A percentile compares a stretch with the other conserved stretches of the same genome.
Conservation (phyloP, 768 basidiomycete species). For the Podaxis sp. region DNA sequence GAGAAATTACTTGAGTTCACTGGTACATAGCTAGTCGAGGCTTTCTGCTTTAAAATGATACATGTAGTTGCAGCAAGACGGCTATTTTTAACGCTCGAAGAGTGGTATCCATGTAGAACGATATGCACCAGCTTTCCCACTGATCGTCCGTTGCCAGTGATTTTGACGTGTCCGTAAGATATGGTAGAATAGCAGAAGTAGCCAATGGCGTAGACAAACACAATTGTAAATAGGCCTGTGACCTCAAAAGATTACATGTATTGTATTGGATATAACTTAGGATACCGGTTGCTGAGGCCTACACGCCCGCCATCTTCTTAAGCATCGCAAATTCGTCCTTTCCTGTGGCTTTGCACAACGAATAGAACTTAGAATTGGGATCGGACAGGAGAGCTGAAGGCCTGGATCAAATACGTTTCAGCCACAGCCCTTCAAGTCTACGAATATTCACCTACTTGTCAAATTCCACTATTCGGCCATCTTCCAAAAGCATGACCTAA, state of each 20-base stretch:
- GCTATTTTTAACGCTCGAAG: neutral
- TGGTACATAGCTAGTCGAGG: neutral
- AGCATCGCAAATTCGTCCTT: conserved; percentile 67
- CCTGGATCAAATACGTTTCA: conserved; percentile 24
- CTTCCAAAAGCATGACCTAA: conserved; percentile 76
- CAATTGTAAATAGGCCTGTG: neutral
- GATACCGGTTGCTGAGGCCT: conserved; percentile 10
- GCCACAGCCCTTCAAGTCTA: neutral
- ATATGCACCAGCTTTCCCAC: neutral
- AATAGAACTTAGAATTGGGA: conserved; percentile 59
- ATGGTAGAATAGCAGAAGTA: neutral
- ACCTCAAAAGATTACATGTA: neutral
- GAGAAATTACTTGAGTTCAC: neutral
- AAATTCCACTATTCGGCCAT: conserved; percentile 78
- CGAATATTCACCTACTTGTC: conserved; percentile 41
- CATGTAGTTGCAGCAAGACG: no score
- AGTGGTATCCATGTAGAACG: neutral
- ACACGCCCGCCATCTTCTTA: conserved; percentile 62
- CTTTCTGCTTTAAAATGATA: neutral
- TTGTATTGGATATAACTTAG: conserved; percentile 3
- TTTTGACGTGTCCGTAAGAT: conserved; percentile 6
- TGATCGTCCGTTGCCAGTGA: conserved; percentile 12
- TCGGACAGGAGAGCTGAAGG: conserved; percentile 58
- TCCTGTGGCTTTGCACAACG: conserved; percentile 73
- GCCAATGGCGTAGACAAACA: neutral